Percentiles rank a stretch among this genome's conserved stretches.
Evolutionary conservation across 2,329 filamentous ascomycete genomes (phyloP).

Genomic region (Aspergillus aculeatus): DNA sequence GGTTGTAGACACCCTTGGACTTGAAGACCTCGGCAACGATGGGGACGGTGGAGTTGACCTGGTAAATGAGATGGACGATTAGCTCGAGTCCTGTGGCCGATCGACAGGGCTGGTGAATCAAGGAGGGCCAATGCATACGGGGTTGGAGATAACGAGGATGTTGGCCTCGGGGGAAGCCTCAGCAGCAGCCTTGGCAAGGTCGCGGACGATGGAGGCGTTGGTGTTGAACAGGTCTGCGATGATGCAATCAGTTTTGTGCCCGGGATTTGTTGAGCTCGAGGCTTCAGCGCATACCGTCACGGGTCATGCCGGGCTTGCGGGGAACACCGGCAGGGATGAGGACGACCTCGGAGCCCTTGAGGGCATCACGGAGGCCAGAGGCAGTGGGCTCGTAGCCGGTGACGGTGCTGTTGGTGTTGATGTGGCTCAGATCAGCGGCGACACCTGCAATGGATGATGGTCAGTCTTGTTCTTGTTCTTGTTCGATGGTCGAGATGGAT

Average conservation of each 20-base stretch:
- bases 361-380: constrained; percentile 70
- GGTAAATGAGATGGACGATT: constrained; percentile 1
- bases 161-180: constrained; percentile 88
- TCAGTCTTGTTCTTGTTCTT: constrained; percentile 5
- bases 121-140: constrained; percentile 51
- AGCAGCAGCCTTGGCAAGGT: constrained; percentile 92
- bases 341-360: constrained; percentile 88
- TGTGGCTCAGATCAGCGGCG: constrained; percentile 95
- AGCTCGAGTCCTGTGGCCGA: neutral
- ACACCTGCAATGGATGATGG: constrained; percentile 64
- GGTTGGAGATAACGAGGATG: constrained; percentile 97
- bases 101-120: neutral
- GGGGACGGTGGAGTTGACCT: constrained; percentile 97
- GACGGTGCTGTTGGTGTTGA: constrained; percentile 97
- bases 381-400: constrained; percentile 81
- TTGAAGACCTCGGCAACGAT: constrained; percentile 98
- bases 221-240: constrained; percentile 93
- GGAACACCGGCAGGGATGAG: constrained; percentile 98
- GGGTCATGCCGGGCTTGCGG: constrained; percentile 99
- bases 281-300: constrained; percentile 64
- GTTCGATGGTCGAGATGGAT: neutral
- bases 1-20: constrained; percentile 92
- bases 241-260: constrained; percentile 7
- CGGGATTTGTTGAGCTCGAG: neutral
- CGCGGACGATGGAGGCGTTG: constrained; percentile 98